A percentile compares a stretch with the other conserved stretches of the same genome.
Conservation (phyloP, 768 basidiomycete genomes). For the Royoungia palumana region DNA sequence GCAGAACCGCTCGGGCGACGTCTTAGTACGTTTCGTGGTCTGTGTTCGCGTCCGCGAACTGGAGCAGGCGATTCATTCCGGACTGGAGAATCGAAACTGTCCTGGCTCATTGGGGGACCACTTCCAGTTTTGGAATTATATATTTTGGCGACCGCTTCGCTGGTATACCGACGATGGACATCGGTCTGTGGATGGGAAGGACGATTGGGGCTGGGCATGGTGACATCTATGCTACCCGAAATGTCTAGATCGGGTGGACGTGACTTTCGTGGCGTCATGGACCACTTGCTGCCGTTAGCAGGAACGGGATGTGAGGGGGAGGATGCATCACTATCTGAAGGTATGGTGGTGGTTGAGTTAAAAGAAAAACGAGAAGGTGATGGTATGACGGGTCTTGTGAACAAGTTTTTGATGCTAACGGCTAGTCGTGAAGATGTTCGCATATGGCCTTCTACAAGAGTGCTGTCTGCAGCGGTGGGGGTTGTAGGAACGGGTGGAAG, state of each 20-base stretch:
- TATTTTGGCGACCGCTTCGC: slow-evolving; percentile 11
- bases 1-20: slow-evolving; percentile 29
- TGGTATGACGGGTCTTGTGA: slow-evolving; percentile 31
- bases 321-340: slow-evolving; percentile 10
- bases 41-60: slow-evolving; percentile 12
- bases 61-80: slow-evolving; percentile 2
- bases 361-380: slow-evolving; percentile 24
- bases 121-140: neutral
- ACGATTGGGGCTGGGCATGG: neutral
- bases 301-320: slow-evolving; percentile 11
- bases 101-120: slow-evolving; percentile 9
- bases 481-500: neutral
- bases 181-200: slow-evolving; percentile 3
- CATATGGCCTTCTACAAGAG: slow-evolving; percentile 6
- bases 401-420: slow-evolving; percentile 34
- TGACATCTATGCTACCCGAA: slow-evolving; percentile 5
- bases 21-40: slow-evolving; percentile 31
- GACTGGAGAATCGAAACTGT: slow-evolving; percentile 6
- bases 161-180: slow-evolving; percentile 21
- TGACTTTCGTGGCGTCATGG: slow-evolving; percentile 20
- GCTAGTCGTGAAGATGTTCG: slow-evolving; percentile 20
- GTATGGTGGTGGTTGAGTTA: slow-evolving; percentile 8
- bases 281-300: slow-evolving; percentile 2
- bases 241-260: slow-evolving; percentile 24
- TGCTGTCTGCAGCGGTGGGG: neutral